Evolutionary conservation across 192 early-diverging fungal genomes (phyloP), one percentile per base, ranked within the genome.

Genomic region (Funneliformis mosseae): DNA sequence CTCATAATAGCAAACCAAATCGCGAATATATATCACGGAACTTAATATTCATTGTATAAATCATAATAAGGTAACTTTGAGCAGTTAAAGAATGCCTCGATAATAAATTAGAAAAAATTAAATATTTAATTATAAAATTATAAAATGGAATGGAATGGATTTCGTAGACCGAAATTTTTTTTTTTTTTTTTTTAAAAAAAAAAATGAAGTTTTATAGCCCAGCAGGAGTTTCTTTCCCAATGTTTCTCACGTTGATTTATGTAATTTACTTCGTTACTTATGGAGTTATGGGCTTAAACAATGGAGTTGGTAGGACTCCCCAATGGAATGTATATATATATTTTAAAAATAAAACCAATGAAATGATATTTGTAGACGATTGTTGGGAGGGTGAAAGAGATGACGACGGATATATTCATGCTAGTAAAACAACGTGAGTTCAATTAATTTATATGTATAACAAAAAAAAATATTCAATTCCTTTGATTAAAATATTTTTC

Each of bases 341-440:
- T 42, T 27, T 21, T 69, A 21, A 39, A 33, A n/a, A 21, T 69
- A 14, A 28, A 33, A 14, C 10, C 10, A 69, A 6, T 69, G 16
- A 39, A 16, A 0, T 11, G 39, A 11, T 39, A 39, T 21, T 42
- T 39, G 18, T 68, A 33, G 90, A 90, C 60, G 89, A 91, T 55
- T 92, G 91, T 75, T 92, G 91, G 91, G 25, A 82, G 79, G 77
- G 81, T 80, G 4, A 83, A 87, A 11, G 83, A 85, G 62, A 74
- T 78, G 0, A 69, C 72, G 0, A 86, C 78, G 0, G 59, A 7
- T 71, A 83, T 6, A 68, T 87, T 18, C 82, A 83, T 12, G 41
- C 75, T 43, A 86, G 90, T 76, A 76, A 77, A 10, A 79, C 50
- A 3, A 67, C 84, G 67, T 69, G 38, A 39, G 38, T 8, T 14